Evolutionary conservation across 768 basidiomycete species (phyloP), one percentile per base, ranked within the genome.

Genomic region (Mycena belliarum): DNA sequence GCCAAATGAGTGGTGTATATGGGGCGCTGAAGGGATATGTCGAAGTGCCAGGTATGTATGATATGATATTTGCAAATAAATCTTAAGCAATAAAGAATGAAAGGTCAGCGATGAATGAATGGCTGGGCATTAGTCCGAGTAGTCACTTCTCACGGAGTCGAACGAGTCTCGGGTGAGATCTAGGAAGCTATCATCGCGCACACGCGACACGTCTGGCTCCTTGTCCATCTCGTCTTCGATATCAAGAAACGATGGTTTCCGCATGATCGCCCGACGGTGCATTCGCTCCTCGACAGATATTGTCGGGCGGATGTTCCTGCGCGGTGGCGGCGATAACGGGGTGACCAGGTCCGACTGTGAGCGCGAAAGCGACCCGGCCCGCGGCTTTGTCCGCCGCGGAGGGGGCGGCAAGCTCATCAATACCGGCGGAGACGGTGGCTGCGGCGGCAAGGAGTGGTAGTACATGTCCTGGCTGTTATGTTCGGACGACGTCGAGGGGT

Each of bases 201-300:
- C 29, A 32, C 29, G 12, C 57, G 66, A 54, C 52, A 23, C 66
- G 64, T 11, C 63, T 49, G 35, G 68, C 37, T 68, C 67, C 55
- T 65, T 60, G 37, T 78, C 76, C 20, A 69, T 69, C 9, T 81
- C 80, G 44, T 80, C 81, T 54, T 81, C 85, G 56, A 90, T 87
- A 33, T 89, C 86, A 46, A 90, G 73, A 69, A 90, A 90, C 1
- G 87, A 89, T 20, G 88, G 84, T 66, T 88, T 87, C 65, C 77
- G 78, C 73, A 86, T 79, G 58, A 89, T 74, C 8, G 82, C 82
- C 46, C 75, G 78, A 44, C 80, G 78, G 55, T 76, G 78, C 42
- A 76, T 65, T n/a, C 65, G 61, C 52, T 72, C 76, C 47, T 81
- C 81, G 21, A 72, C 61, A 18, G 75, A 70, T 3, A 65, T 53